Conservation (phyloP, 2,329 filamentous ascomycete species). For the Cladophialophora immunda region DNA sequence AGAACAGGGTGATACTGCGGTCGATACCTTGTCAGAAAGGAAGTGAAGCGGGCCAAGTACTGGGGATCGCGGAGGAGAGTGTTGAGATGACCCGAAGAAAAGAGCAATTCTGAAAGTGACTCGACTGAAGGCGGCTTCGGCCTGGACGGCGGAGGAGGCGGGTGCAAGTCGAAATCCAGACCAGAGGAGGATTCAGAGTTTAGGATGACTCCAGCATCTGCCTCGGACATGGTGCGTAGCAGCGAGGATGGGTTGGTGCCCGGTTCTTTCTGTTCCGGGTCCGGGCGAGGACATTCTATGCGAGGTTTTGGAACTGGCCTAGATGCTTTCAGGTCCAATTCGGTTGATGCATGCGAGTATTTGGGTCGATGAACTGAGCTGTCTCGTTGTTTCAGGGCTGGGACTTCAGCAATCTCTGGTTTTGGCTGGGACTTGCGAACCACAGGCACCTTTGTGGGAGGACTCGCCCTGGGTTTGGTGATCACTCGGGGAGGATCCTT, state of each 20-base stretch:
- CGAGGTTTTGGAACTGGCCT: constrained; percentile 14
- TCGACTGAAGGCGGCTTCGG: constrained; percentile 47
- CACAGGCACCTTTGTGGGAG: not conserved
- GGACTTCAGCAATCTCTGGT: not conserved
- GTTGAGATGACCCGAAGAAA: constrained; percentile 54
- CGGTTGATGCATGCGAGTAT: constrained; percentile 21
- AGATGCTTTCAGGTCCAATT: not conserved
- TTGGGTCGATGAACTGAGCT: constrained; percentile 13
- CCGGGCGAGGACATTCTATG: constrained; percentile 19
- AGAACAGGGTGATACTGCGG: constrained; percentile 47
- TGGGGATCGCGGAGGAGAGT: constrained; percentile 51
- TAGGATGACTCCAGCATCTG: constrained; percentile 1
- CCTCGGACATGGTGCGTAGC: constrained; percentile 25
- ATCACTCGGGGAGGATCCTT: not conserved
- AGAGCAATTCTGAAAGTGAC: constrained; percentile 49
- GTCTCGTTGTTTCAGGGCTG: not conserved
- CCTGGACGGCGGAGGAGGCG: constrained; percentile 50
- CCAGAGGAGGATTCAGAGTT: constrained; percentile 30
- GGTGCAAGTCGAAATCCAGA: constrained; percentile 49
- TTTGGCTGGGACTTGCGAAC: not conserved
- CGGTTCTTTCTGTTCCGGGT: constrained; percentile 6
- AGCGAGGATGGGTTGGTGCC: constrained; percentile 5
- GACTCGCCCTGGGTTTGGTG: not conserved
- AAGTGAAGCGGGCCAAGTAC: constrained; percentile 47
- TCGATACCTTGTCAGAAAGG: constrained; percentile 52